phyloP scores from a whole-genome alignment of 805 yeast genomes.

The Starmerella tilneyi region DNA sequence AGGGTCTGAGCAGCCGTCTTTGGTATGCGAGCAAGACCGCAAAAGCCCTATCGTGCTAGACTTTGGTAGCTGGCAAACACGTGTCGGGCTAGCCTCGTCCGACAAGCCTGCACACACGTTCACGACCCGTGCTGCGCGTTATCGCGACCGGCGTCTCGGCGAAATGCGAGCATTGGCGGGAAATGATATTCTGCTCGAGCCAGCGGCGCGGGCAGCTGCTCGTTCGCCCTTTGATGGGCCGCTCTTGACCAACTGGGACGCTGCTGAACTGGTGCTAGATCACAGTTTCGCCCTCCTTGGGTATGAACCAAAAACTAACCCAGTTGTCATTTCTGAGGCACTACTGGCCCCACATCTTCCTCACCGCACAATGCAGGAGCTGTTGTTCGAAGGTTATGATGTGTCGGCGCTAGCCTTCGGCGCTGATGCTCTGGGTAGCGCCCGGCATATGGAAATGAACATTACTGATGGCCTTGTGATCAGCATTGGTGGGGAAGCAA shows the following conservation, averaged over 20 bases:
- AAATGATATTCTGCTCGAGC: conserved; percentile 65
- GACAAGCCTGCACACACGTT: conserved; percentile 46
- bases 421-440: conserved; percentile 72
- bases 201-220: conserved; percentile 54
- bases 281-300: conserved; percentile 73
- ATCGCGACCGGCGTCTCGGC: conserved; percentile 57
- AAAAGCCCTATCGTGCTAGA: conserved; percentile 72
- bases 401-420: conserved; percentile 72
- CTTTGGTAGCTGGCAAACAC: conserved; percentile 52
- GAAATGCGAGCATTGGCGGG: conserved; percentile 66
- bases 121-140: conserved; percentile 59
- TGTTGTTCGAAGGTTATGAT: conserved; percentile 73
- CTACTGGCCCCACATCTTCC: conserved; percentile 62
- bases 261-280: conserved; percentile 70
- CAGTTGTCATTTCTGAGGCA: conserved; percentile 70
- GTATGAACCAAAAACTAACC: conserved; percentile 43
- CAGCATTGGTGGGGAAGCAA: conserved; percentile 71
- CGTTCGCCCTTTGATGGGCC: conserved; percentile 82
- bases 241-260: conserved; percentile 85
- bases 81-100: conserved; percentile 32
- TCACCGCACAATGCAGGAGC: conserved; percentile 63
- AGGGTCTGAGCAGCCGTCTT: conserved; percentile 18
- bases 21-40: conserved; percentile 9
- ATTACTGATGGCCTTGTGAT: conserved; percentile 54
- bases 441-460: conserved; percentile 18